Conservation (phyloP, 2,329 filamentous ascomycete genomes). For the Exophiala alcalophila region DNA sequence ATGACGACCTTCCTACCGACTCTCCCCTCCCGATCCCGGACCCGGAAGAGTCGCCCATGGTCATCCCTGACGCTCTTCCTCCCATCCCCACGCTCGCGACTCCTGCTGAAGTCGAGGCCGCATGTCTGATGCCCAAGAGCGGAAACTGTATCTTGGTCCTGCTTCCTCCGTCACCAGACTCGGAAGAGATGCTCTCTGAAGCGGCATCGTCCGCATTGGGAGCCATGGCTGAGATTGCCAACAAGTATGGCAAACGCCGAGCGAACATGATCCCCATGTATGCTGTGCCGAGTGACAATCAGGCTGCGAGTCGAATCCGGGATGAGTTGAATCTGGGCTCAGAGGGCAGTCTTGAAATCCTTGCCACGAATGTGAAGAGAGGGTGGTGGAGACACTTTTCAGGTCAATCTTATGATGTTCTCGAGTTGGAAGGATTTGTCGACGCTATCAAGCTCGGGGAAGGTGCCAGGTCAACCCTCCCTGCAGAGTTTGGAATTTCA, state of each 20-base stretch:
- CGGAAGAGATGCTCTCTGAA: slow-evolving; percentile 47
- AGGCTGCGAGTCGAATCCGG: slow-evolving; percentile 55
- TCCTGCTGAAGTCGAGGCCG: slow-evolving; percentile 61
- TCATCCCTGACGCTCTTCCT: slow-evolving; percentile 56
- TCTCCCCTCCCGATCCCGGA: slow-evolving; percentile 52
- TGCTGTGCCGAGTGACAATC: slow-evolving; percentile 63
- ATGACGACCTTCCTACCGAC: slow-evolving; percentile 51
- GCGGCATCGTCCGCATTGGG: slow-evolving; percentile 54
- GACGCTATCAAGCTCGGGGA: slow-evolving; percentile 90
- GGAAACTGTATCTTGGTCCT: slow-evolving; percentile 80
- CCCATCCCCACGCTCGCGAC: slow-evolving; percentile 65
- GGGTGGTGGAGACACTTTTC: slow-evolving; percentile 77
- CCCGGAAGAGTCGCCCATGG: slow-evolving; percentile 43
- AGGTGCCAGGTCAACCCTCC: slow-evolving; percentile 72
- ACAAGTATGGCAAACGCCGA: slow-evolving; percentile 67
- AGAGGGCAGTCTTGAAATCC: slow-evolving; percentile 61
- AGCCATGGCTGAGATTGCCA: slow-evolving; percentile 68
- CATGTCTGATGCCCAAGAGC: slow-evolving; percentile 73
- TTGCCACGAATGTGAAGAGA: slow-evolving; percentile 81
- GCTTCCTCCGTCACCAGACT: slow-evolving; percentile 54
- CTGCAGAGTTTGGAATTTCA: slow-evolving; percentile 56
- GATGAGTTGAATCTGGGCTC: slow-evolving; percentile 60
- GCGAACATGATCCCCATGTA: slow-evolving; percentile 80
- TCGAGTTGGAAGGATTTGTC: slow-evolving; percentile 77
- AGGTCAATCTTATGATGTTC: slow-evolving; percentile 54